Percentiles rank a stretch among this genome's conserved stretches.
These are phyloP conservation scores for Solanum chiquidenum DNA, from an alignment of 257 asterid species.

Conservation along the genomic window DNA sequence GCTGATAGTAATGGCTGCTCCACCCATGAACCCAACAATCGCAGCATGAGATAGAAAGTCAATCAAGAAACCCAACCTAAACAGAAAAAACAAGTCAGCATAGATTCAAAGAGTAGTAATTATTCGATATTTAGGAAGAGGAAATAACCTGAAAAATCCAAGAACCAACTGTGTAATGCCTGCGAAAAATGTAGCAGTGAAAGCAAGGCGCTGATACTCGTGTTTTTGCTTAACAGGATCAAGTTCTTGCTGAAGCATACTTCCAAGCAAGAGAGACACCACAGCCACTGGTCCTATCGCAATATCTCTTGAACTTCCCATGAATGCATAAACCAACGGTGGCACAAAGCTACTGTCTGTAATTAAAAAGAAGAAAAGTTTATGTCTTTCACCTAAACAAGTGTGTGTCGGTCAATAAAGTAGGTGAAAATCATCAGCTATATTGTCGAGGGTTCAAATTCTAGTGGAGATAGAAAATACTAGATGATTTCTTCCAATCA, in stretches of 20 bases:
- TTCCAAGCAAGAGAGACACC: conserved; percentile 71
- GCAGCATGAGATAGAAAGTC: conserved; percentile 76
- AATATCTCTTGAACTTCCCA: conserved; percentile 83
- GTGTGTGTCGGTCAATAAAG: background rate
- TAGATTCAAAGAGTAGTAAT: background rate
- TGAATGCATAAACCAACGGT: conserved; percentile 57
- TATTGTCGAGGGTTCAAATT: background rate
- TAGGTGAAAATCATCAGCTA: background rate
- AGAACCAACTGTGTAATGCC: conserved; percentile 52
- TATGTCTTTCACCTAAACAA: background rate
- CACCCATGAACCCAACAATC: conserved; percentile 66
- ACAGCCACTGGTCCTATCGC: conserved; percentile 91
- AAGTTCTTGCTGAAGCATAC: conserved; percentile 40
- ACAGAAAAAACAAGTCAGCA: background rate
- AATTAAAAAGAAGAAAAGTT: background rate
- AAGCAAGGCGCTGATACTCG: conserved; percentile 57
- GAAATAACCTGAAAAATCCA: conserved; percentile 53
- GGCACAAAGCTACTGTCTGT: conserved; percentile 78
- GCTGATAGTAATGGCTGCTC: conserved; percentile 65
- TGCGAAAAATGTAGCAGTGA: conserved; percentile 70
- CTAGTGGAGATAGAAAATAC: background rate
- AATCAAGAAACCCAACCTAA: conserved; percentile 71
- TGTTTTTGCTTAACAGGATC: conserved; percentile 38
- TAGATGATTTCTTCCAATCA: background rate
- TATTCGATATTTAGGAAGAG: background rate